These are phyloP conservation scores for Curvularia lunata DNA, from an alignment of 2,329 filamentous ascomycete species.

Conservation along the genomic window DNA sequence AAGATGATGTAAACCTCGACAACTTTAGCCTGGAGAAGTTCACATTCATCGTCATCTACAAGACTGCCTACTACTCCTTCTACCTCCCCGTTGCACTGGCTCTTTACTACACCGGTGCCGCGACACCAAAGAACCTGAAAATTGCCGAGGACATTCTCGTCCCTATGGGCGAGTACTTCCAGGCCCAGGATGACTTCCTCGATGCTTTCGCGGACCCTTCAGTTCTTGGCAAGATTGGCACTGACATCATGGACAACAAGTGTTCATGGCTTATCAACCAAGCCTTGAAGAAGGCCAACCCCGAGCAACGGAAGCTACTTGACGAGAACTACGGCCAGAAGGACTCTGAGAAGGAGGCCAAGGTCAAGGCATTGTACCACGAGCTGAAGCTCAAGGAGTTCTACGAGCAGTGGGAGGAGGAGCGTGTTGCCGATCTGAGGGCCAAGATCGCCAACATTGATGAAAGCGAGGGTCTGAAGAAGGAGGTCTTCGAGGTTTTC, in stretches of 20 bases:
- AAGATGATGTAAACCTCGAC: conserved; percentile 88
- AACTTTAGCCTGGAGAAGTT: conserved; percentile 97
- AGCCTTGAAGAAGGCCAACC: conserved; percentile 77
- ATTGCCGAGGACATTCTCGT: conserved; percentile 91
- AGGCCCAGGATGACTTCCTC: conserved; percentile 98
- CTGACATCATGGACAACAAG: conserved; percentile 99
- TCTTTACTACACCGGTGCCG: conserved; percentile 82
- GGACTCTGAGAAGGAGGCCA: conserved; percentile 79
- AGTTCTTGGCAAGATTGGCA: conserved; percentile 97
- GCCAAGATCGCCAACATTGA: conserved; percentile 79
- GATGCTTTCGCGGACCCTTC: conserved; percentile 95
- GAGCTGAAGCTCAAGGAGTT: conserved; percentile 83
- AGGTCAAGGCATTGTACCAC: conserved; percentile 86
- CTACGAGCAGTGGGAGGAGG: conserved; percentile 90
- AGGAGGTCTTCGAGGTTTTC: conserved; percentile 87
- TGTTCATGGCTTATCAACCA: conserved; percentile 99
- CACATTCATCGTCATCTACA: conserved; percentile 98
- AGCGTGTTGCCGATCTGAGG: conserved; percentile 77
- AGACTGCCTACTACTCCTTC: conserved; percentile 99
- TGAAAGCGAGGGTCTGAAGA: conserved; percentile 87
- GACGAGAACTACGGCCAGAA: conserved; percentile 95
- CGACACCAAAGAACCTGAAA: conserved; percentile 86
- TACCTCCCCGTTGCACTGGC: conserved; percentile 95
- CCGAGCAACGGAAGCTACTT: conserved; percentile 85
- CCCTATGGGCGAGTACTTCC: conserved; percentile 98